A percentile compares a stretch with the other conserved stretches of the same genome.
phyloP scores from a whole-genome alignment of 2,329 filamentous ascomycete species.

The Talaromyces funiculosus region DNA sequence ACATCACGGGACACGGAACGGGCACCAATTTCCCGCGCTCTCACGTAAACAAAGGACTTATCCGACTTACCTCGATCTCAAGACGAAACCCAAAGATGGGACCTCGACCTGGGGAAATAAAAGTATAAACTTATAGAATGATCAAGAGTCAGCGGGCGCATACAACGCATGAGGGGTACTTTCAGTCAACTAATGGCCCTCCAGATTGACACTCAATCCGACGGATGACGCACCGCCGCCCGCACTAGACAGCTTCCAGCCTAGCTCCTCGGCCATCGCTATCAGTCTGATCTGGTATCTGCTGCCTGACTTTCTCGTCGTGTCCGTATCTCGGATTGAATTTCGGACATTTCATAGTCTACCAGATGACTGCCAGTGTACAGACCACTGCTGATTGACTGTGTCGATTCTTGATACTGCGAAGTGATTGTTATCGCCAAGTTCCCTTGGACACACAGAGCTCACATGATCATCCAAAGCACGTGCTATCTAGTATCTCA shows the following conservation, averaged over 20 bases:
- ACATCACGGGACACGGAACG: neutral
- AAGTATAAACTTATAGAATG: neutral
- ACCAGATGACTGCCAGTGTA: neutral
- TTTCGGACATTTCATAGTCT: neutral
- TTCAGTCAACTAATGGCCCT: neutral
- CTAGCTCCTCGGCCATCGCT: neutral
- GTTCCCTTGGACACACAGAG: neutral
- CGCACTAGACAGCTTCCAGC: constrained; percentile 1
- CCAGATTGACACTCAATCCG: neutral
- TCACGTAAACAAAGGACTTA: neutral
- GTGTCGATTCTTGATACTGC: neutral
- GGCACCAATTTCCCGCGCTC: constrained; percentile 17
- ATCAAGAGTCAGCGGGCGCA: constrained; percentile 21
- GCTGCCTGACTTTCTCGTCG: neutral
- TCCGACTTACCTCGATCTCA: neutral
- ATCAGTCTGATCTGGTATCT: neutral
- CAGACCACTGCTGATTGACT: neutral
- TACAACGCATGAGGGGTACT: neutral
- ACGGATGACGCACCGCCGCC: constrained; percentile 1
- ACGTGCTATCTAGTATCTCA: neutral
- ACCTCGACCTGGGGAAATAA: neutral
- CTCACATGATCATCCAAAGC: neutral
- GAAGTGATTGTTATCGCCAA: neutral
- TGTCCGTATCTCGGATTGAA: neutral
- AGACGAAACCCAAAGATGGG: neutral